phyloP scores from a whole-genome alignment of 2,329 filamentous ascomycete genomes.

The Claviceps purpurea region DNA sequence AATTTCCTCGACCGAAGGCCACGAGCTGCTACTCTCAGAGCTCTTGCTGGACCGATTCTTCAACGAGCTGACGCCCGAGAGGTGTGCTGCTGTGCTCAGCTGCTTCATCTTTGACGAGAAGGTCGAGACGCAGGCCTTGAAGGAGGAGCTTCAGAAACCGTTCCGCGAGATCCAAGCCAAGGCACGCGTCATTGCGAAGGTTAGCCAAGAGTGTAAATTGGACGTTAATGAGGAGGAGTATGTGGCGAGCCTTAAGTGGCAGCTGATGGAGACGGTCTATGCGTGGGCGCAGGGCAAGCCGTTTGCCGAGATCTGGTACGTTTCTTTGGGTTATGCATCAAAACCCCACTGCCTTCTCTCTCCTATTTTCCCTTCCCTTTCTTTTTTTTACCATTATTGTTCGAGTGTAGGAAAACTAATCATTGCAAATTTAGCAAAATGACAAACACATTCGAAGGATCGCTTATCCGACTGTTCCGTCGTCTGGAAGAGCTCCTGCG shows the following conservation, averaged over 20 bases:
- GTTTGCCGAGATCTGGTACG: slow-evolving; percentile 91
- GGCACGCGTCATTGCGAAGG: slow-evolving; percentile 79
- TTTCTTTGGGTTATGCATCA: slow-evolving; percentile 11
- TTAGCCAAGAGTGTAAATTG: slow-evolving; percentile 88
- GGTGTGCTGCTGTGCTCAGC: slow-evolving; percentile 73
- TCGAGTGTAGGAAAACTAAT: background rate
- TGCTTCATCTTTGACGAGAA: slow-evolving; percentile 98
- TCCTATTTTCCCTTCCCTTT: background rate
- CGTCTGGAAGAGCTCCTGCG: slow-evolving; percentile 85
- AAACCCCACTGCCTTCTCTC: too few species aligned
- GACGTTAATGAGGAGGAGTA: slow-evolving; percentile 93
- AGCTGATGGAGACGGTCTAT: slow-evolving; percentile 93
- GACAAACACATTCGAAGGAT: slow-evolving; percentile 97
- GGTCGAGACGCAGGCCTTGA: slow-evolving; percentile 61
- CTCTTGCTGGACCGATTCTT: slow-evolving; percentile 96
- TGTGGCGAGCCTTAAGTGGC: slow-evolving; percentile 74
- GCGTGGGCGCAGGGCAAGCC: slow-evolving; percentile 82
- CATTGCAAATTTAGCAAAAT: slow-evolving; percentile 60
- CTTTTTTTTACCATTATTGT: background rate
- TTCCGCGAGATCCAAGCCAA: slow-evolving; percentile 78
- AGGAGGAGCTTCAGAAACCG: slow-evolving; percentile 76
- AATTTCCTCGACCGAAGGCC: slow-evolving; percentile 80
- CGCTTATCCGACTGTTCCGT: slow-evolving; percentile 88
- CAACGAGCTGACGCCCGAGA: slow-evolving; percentile 82
- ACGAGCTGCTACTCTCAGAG: slow-evolving; percentile 86